Evolutionary conservation across 163 green algal genomes (phyloP).

Genomic region (Coccomyxa subellipsoidea): DNA sequence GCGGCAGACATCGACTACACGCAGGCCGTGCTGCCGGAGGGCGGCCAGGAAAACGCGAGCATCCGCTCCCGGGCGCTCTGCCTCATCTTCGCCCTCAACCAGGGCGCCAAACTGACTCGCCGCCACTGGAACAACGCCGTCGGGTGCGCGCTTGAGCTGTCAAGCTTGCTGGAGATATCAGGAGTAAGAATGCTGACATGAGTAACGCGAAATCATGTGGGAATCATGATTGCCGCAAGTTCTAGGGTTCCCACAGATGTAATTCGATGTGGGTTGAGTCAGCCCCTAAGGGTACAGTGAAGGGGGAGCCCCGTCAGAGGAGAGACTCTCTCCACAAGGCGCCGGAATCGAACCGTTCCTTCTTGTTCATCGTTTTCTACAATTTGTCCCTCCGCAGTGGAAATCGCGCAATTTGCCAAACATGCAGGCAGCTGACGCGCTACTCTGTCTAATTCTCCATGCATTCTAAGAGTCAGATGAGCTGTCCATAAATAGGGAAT

Average conservation of each 20-base stretch:
- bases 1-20: not conserved
- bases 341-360: no score
- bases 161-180: slow-evolving; percentile 40
- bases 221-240: slow-evolving; percentile 57
- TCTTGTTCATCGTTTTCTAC: no score
- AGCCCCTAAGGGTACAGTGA: slow-evolving; percentile 47
- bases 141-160: not conserved
- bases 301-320: no score
- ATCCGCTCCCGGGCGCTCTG: not conserved
- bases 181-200: slow-evolving; percentile 66
- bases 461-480: no score
- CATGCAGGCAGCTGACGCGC: no score
- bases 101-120: not conserved
- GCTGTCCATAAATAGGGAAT: no score
- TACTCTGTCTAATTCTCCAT: no score
- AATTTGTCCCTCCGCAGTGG: no score
- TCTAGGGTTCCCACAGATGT: slow-evolving; percentile 52
- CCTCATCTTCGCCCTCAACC: not conserved
- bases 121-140: not conserved
- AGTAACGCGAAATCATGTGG: slow-evolving; percentile 64
- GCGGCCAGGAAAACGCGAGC: not conserved
- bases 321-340: no score
- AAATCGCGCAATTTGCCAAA: no score
- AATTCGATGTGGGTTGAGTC: slow-evolving; percentile 49
- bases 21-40: not conserved